A percentile compares a stretch with the other conserved stretches of the same genome.
Evolutionary conservation across 768 basidiomycete species (phyloP).

Genomic region (Boletus pseudo-olivaceus): DNA sequence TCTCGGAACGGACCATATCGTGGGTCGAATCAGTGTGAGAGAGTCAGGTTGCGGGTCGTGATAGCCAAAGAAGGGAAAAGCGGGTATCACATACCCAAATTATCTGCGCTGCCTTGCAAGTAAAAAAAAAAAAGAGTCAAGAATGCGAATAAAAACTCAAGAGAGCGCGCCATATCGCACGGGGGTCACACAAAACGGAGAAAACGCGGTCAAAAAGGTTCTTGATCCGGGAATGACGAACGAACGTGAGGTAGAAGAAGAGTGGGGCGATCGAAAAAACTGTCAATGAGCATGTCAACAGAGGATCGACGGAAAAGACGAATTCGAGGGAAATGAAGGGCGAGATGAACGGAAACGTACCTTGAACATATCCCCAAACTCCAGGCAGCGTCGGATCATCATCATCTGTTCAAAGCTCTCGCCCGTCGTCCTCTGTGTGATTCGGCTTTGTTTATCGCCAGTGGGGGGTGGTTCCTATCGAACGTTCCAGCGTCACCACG

Average conservation of each 20-base stretch:
- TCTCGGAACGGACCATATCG: background rate
- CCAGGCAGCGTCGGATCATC: background rate
- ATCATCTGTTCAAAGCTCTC: background rate
- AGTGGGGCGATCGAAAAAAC: background rate
- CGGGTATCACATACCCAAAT: no score
- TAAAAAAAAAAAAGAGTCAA: no score
- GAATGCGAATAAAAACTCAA: no score
- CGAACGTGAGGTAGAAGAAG: background rate
- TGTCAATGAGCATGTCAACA: no score
- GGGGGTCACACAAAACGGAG: no score
- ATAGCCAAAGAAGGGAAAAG: no score
- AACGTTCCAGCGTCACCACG: background rate
- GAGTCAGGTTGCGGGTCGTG: no score
- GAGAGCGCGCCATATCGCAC: background rate
- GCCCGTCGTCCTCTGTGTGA: background rate
- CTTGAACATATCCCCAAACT: background rate
- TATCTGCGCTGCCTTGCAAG: no score
- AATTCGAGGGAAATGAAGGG: background rate
- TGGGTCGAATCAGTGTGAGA: background rate
- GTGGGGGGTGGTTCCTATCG: background rate
- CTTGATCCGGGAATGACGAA: background rate
- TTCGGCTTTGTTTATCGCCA: background rate
- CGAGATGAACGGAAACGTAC: background rate
- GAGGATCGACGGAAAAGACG: background rate
- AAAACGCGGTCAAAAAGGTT: background rate